A percentile compares a stretch with the other conserved stretches of the same genome.
Conservation (phyloP, 768 basidiomycete genomes). For the Udeniomyces megalosporus region DNA sequence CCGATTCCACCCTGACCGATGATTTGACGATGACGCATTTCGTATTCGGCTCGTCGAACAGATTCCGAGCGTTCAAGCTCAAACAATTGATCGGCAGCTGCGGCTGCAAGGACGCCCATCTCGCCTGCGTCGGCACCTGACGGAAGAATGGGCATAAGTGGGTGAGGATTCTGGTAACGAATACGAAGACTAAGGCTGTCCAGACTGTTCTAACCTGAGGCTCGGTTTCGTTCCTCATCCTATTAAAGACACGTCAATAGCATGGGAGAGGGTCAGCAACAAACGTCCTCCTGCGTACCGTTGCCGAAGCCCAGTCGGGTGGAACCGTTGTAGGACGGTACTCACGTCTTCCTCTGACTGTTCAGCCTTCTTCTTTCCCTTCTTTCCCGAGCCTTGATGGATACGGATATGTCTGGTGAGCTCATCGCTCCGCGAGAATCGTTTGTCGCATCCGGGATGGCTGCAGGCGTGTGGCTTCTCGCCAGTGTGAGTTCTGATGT, state of each 20-base stretch:
- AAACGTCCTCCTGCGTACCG: too few species aligned
- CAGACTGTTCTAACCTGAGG: background rate
- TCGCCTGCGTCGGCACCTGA: constrained; percentile 19
- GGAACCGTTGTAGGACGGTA: too few species aligned
- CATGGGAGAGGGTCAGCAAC: too few species aligned
- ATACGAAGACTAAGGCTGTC: constrained; percentile 8
- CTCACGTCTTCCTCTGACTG: constrained; percentile 44
- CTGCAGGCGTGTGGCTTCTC: constrained; percentile 93
- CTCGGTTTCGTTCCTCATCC: background rate
- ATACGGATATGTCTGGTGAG: constrained; percentile 90
- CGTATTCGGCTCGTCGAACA: constrained; percentile 68
- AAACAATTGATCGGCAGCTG: constrained; percentile 75
- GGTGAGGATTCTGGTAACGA: too few species aligned
- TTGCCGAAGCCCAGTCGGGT: too few species aligned
- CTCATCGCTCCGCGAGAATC: constrained; percentile 96
- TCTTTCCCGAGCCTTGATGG: constrained; percentile 37
- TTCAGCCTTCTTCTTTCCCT: constrained; percentile 21
- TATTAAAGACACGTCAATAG: too few species aligned
- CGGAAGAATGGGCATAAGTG: too few species aligned
- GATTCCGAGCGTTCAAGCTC: constrained; percentile 78
- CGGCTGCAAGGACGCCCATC: constrained; percentile 34
- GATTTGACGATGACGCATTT: constrained; percentile 53
- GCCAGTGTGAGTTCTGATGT: constrained; percentile 95
- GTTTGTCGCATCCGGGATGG: constrained; percentile 88
- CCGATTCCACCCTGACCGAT: constrained; percentile 23